Conservation (phyloP, 345 rosid species). For the Bretschneidera sinensis region DNA sequence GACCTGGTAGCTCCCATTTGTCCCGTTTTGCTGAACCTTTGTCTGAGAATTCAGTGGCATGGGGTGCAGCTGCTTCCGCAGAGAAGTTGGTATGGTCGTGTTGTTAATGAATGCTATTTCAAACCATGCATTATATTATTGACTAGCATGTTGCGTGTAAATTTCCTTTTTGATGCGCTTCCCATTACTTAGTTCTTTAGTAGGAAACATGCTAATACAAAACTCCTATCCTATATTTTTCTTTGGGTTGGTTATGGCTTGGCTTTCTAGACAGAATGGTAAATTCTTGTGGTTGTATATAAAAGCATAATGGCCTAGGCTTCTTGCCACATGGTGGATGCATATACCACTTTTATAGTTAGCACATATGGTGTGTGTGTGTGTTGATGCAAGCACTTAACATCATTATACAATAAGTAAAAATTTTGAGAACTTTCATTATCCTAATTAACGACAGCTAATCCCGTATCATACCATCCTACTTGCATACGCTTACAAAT, state of each 20-base stretch:
- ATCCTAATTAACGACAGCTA: too few relatives aligned
- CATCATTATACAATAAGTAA: too few relatives aligned
- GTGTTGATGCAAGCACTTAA: too few relatives aligned
- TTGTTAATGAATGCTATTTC: neutral
- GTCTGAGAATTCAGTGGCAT: slow-evolving; percentile 60
- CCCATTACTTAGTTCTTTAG: neutral
- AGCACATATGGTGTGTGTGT: neutral
- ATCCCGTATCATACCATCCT: too few relatives aligned
- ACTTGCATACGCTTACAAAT: neutral
- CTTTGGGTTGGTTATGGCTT: neutral
- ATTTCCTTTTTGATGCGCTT: neutral
- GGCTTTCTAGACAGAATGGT: too few relatives aligned
- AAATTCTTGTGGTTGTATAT: neutral
- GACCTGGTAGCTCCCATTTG: slow-evolving; percentile 95
- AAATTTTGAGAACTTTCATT: too few relatives aligned
- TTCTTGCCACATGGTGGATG: neutral
- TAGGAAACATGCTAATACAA: neutral
- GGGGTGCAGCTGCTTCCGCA: slow-evolving; percentile 44
- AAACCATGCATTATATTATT: neutral
- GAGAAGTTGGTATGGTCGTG: slow-evolving; percentile 61
- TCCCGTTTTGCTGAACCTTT: slow-evolving; percentile 93
- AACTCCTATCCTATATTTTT: neutral
- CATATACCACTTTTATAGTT: neutral
- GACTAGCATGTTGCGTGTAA: neutral
- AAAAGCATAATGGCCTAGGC: neutral